phyloP scores from a whole-genome alignment of 1,284 basidiomycete species.

The Rhodotorula sp. region DNA sequence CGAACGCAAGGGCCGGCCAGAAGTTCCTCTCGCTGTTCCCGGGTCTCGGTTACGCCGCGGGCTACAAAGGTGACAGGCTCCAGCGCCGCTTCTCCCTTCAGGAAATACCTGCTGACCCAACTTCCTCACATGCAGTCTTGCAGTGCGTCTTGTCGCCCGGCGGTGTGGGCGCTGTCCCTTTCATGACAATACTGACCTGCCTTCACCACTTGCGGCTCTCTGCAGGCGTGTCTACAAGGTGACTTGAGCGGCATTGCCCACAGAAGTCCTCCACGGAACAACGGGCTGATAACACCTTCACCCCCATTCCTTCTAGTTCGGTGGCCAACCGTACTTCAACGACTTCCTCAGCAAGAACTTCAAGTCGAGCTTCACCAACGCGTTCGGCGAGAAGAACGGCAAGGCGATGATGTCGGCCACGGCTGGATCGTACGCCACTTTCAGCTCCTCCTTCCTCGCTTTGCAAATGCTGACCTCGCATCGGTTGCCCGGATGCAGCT shows the following conservation, averaged over 20 bases:
- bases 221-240: conserved; percentile 33
- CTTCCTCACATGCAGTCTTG: conserved; percentile 6
- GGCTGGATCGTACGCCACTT: conserved; percentile 72
- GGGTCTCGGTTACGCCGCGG: conserved; percentile 94
- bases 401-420: conserved; percentile 94
- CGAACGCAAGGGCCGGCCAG: conserved; percentile 57
- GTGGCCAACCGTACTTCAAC: conserved; percentile 96
- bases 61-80: conserved; percentile 67
- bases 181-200: background rate
- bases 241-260: background rate
- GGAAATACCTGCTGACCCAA: background rate
- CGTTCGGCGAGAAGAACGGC: conserved; percentile 92
- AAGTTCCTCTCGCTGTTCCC: conserved; percentile 93
- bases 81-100: background rate
- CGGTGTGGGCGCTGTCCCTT: background rate
- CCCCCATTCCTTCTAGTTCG: conserved; percentile 64
- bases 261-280: background rate
- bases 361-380: conserved; percentile 73
- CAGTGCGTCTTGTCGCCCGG: conserved; percentile 11
- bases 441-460: background rate
- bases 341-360: conserved; percentile 67
- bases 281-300: background rate
- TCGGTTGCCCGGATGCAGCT: conserved; percentile 52
- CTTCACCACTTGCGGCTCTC: background rate
- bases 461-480: background rate